These are phyloP conservation scores for Mikania micrantha DNA, from an alignment of 129 eudicot species.

Conservation along the genomic window DNA sequence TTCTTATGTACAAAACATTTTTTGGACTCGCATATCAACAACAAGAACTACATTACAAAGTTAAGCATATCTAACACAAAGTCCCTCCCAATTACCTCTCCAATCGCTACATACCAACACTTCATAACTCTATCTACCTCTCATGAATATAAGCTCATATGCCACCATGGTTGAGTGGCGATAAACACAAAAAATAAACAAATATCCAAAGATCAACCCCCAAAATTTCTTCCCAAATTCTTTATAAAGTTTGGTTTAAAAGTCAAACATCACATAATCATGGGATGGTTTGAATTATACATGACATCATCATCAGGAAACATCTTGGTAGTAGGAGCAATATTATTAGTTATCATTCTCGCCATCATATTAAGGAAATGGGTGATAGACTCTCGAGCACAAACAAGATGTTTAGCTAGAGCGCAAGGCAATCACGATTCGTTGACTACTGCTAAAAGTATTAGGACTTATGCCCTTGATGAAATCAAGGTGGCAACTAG, in stretches of 20 bases:
- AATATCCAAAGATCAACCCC: neutral
- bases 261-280: conserved; percentile 18
- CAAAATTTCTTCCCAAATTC: neutral
- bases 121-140: conserved; percentile 9
- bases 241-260: neutral
- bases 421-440: conserved; percentile 17
- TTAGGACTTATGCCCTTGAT: conserved; percentile 62
- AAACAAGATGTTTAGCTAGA: conserved; percentile 16
- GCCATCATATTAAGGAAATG: conserved; percentile 37
- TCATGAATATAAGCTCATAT: conserved; percentile 14
- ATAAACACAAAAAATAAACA: neutral
- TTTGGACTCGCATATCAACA: conserved; percentile 19
- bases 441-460: conserved; percentile 19
- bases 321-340: conserved; percentile 42
- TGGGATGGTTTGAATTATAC: conserved; percentile 41
- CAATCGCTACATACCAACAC: conserved; percentile 10
- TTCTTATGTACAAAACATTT: neutral
- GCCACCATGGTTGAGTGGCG: conserved; percentile 3
- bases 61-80: conserved; percentile 31
- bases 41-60: conserved; percentile 28
- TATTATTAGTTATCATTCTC: conserved; percentile 41
- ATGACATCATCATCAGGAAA: conserved; percentile 25
- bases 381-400: conserved; percentile 30
- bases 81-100: conserved; percentile 11
- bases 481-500: conserved; percentile 60